A percentile compares a stretch with the other conserved stretches of the same genome.
phyloP scores from a whole-genome alignment of 495 filamentous ascomycete species.

The Delitschia confertaspora region DNA sequence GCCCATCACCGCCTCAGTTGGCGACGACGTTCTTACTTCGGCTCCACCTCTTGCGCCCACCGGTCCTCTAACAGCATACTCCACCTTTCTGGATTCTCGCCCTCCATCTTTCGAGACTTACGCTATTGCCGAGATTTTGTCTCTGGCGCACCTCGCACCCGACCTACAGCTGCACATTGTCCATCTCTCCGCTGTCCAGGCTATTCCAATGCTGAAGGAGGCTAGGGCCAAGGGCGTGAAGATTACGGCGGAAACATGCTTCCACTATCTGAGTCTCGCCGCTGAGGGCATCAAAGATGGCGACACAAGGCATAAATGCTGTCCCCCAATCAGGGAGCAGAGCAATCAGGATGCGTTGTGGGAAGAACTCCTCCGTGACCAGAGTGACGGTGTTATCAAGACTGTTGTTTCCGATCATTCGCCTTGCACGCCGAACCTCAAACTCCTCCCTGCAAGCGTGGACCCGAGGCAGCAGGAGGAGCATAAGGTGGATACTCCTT shows the following conservation, averaged over 20 bases:
- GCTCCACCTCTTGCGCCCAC: constrained; percentile 62
- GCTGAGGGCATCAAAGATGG: constrained; percentile 79
- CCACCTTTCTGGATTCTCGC: constrained; percentile 84
- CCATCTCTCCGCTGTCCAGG: constrained; percentile 84
- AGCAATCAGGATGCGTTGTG: constrained; percentile 83
- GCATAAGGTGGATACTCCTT: constrained; percentile 8
- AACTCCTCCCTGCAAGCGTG: constrained; percentile 67
- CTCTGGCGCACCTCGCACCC: constrained; percentile 70
- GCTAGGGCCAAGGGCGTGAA: constrained; percentile 73
- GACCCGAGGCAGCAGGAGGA: constrained; percentile 4
- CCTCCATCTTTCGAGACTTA: constrained; percentile 87
- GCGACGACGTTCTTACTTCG: constrained; percentile 66
- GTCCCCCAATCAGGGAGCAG: constrained; percentile 81
- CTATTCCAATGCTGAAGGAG: constrained; percentile 76
- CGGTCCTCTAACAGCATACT: constrained; percentile 72
- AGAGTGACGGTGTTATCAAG: constrained; percentile 68
- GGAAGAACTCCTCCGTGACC: constrained; percentile 57
- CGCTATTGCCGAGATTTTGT: constrained; percentile 78
- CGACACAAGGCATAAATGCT: constrained; percentile 96
- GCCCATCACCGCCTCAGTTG: constrained; percentile 70
- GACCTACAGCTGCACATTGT: constrained; percentile 87
- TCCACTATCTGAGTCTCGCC: constrained; percentile 91
- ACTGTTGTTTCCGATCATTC: constrained; percentile 97
- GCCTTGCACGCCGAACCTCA: constrained; percentile 90
- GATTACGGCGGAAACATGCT: constrained; percentile 95